phyloP scores from a whole-genome alignment of 257 asterid genomes.

The Solanum chiquidenum region DNA sequence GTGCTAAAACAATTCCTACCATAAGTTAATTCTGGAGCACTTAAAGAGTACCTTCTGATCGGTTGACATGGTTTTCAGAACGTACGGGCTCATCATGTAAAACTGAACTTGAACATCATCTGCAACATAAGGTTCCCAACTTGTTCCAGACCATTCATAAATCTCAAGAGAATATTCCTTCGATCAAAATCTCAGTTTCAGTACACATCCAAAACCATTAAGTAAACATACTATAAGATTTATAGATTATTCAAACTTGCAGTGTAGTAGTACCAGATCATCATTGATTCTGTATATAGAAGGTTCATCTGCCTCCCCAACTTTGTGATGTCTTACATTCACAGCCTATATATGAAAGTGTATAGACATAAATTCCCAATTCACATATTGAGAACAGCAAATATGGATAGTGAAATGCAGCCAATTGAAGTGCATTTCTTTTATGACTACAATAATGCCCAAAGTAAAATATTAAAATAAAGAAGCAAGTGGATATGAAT shows the following conservation, averaged over 20 bases:
- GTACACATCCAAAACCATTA: background rate
- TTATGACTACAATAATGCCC: background rate
- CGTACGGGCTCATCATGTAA: constrained; percentile 91
- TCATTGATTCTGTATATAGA: constrained; percentile 69
- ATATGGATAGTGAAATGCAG: background rate
- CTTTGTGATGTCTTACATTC: constrained; percentile 64
- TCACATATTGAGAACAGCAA: background rate
- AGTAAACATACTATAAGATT: background rate
- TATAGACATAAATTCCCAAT: background rate
- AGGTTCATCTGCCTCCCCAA: constrained; percentile 69
- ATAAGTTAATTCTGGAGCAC: background rate
- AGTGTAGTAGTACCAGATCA: constrained; percentile 48
- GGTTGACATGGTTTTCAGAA: constrained; percentile 74
- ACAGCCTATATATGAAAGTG: constrained; percentile 39
- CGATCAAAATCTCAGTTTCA: background rate
- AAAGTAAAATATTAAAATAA: background rate
- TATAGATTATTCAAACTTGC: background rate
- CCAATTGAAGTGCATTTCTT: background rate
- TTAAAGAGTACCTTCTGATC: constrained; percentile 44
- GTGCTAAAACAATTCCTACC: background rate
- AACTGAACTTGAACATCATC: constrained; percentile 80
- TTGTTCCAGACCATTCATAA: constrained; percentile 67
- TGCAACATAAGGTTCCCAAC: constrained; percentile 76
- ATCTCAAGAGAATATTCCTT: constrained; percentile 72
- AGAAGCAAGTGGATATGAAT: background rate